These are phyloP conservation scores for Globisporangium emineosum DNA, from an alignment of 352 stramenopile genomes.

Conservation along the genomic window DNA sequence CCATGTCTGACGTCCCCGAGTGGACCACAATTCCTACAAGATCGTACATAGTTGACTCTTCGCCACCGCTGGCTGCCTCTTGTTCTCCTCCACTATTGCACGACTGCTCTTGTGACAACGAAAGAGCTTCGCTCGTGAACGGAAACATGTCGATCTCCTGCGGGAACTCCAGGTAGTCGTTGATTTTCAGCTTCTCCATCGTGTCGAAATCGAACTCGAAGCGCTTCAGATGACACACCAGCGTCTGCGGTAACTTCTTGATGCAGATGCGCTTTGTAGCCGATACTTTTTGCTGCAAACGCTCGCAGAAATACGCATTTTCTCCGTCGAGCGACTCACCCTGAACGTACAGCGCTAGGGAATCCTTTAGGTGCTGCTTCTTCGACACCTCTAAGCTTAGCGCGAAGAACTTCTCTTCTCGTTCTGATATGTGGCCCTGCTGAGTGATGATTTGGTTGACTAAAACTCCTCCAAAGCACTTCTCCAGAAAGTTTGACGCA, in stretches of 20 bases:
- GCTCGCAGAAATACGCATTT: conserved; percentile 79
- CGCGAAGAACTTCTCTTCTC: conserved; percentile 83
- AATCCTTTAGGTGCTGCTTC: conserved; percentile 59
- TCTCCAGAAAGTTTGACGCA: conserved; percentile 23
- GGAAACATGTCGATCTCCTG: conserved; percentile 87
- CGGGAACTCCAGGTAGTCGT: conserved; percentile 84
- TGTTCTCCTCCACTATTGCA: not conserved
- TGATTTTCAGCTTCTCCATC: conserved; percentile 88
- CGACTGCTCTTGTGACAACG: not conserved
- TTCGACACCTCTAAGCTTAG: conserved; percentile 79
- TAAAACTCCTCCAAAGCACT: conserved; percentile 69
- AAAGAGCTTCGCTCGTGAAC: conserved; percentile 78
- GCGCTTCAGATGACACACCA: conserved; percentile 84
- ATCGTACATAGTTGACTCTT: conserved; percentile 63
- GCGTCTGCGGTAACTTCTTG: conserved; percentile 66
- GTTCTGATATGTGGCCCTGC: conserved; percentile 70
- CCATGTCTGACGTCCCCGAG: conserved; percentile 88
- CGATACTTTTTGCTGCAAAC: conserved; percentile 62
- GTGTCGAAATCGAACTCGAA: conserved; percentile 90
- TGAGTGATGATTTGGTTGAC: conserved; percentile 85
- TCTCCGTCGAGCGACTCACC: conserved; percentile 73
- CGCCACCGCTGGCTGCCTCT: not conserved
- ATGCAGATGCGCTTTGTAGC: conserved; percentile 84
- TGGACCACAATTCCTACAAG: conserved; percentile 92
- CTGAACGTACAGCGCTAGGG: conserved; percentile 65